A percentile compares a stretch with the other conserved stretches of the same genome.
These are phyloP conservation scores for Corylus avellana DNA, from an alignment of 306 rosid species.

Conservation along the genomic window DNA sequence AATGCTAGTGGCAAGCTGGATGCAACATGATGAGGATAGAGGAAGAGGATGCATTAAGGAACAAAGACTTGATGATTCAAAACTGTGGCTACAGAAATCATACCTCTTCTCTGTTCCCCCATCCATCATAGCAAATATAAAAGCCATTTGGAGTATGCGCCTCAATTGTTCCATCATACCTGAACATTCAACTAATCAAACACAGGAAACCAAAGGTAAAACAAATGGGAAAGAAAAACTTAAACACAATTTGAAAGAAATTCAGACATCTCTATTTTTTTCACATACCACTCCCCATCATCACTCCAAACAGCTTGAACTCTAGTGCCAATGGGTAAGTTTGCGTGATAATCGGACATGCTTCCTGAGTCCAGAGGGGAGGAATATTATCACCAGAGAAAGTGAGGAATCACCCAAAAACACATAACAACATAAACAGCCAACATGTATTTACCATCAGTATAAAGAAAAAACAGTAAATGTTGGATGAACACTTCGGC, in stretches of 20 bases:
- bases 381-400: neutral
- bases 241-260: neutral
- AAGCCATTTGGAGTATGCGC: slow-evolving; percentile 81
- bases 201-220: slow-evolving; percentile 26
- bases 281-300: slow-evolving; percentile 94
- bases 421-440: neutral
- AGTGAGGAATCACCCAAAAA: slow-evolving; percentile 10
- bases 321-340: slow-evolving; percentile 67
- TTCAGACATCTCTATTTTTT: neutral
- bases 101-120: slow-evolving; percentile 99
- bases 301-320: slow-evolving; percentile 96
- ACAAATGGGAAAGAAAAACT: slow-evolving; percentile 7
- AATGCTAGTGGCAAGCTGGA: neutral
- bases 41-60: neutral
- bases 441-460: neutral
- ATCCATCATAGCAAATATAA: slow-evolving; percentile 65
- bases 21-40: slow-evolving; percentile 8
- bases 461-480: neutral
- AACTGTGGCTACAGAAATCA: slow-evolving; percentile 18
- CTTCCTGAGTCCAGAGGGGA: slow-evolving; percentile 38
- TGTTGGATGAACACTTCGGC: no score
- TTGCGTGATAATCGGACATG: slow-evolving; percentile 53
- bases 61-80: neutral
- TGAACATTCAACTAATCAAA: slow-evolving; percentile 53
- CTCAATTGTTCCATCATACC: slow-evolving; percentile 87